Conservation (phyloP, 768 basidiomycete species). For the Leccinum fibrillosum region DNA sequence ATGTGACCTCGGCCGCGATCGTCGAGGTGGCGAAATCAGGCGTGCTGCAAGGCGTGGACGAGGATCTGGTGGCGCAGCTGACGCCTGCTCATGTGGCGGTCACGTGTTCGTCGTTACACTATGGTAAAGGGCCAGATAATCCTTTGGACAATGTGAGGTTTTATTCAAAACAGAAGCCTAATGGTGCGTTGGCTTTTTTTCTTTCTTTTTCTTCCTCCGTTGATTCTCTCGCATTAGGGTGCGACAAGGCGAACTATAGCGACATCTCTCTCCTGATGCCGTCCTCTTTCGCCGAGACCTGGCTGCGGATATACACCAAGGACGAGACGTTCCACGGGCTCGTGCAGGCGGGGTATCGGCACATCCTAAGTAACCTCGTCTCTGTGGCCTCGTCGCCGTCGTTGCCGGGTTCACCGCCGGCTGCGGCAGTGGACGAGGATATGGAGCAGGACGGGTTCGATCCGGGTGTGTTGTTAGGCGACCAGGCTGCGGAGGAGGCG, state of each 20-base stretch:
- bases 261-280: conserved; percentile 70
- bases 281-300: conserved; percentile 61
- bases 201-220: background rate
- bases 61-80: conserved; percentile 35
- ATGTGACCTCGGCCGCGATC: conserved; percentile 40
- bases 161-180: conserved; percentile 62
- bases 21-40: conserved; percentile 39
- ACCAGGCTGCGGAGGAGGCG: background rate
- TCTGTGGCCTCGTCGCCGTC: background rate
- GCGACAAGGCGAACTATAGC: conserved; percentile 44
- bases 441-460: conserved; percentile 14
- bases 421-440: background rate
- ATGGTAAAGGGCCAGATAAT: conserved; percentile 69
- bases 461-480: conserved; percentile 5
- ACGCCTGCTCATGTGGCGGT: conserved; percentile 57
- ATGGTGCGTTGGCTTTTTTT: conserved; percentile 41
- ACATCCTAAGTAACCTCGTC: conserved; percentile 30
- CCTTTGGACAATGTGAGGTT: conserved; percentile 70
- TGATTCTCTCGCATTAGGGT: conserved; percentile 33
- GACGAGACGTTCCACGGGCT: conserved; percentile 53
- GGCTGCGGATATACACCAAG: conserved; percentile 67
- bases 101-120: conserved; percentile 63
- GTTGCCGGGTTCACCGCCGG: background rate
- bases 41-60: conserved; percentile 22
- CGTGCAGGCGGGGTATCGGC: conserved; percentile 66